phyloP scores from a whole-genome alignment of 768 basidiomycete species.

The Agrocybe chaxingu region DNA sequence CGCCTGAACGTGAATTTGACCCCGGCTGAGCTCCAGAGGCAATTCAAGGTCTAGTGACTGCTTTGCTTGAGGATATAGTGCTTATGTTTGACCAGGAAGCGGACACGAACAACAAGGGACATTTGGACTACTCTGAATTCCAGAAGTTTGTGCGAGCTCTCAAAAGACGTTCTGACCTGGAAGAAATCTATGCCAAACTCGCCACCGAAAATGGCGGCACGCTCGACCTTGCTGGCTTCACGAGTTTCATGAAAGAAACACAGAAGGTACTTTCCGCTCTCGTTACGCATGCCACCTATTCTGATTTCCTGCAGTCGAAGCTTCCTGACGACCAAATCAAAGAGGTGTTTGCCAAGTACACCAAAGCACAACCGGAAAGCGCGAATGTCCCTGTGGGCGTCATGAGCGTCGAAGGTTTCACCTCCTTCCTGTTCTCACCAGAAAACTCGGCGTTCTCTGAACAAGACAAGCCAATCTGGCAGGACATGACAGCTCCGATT shows the following conservation, averaged over 20 bases:
- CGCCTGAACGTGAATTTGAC: conserved; percentile 65
- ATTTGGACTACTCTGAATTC: conserved; percentile 78
- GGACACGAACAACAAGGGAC: conserved; percentile 51
- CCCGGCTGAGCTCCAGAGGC: conserved; percentile 45
- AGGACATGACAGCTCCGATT: conserved; percentile 88
- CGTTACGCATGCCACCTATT: not conserved
- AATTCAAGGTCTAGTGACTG: conserved; percentile 50
- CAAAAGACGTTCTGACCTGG: conserved; percentile 82
- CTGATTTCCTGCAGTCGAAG: conserved; percentile 26
- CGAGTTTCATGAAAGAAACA: conserved; percentile 40
- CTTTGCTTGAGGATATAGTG: not conserved
- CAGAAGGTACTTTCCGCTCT: conserved; percentile 33
- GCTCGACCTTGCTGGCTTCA: conserved; percentile 41
- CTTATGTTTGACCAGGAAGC: conserved; percentile 46
- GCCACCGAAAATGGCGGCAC: conserved; percentile 25
- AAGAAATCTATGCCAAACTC: conserved; percentile 51
- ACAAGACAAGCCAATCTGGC: conserved; percentile 43
- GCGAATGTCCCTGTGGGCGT: conserved; percentile 16
- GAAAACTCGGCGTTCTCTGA: conserved; percentile 64
- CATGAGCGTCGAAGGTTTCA: conserved; percentile 64
- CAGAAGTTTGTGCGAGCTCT: conserved; percentile 78
- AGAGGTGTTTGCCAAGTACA: conserved; percentile 33
- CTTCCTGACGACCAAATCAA: conserved; percentile 30
- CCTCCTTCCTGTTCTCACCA: conserved; percentile 73
- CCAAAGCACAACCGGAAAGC: conserved; percentile 1